Evolutionary conservation across 768 basidiomycete genomes (phyloP).

Genomic region (Russula foetens): DNA sequence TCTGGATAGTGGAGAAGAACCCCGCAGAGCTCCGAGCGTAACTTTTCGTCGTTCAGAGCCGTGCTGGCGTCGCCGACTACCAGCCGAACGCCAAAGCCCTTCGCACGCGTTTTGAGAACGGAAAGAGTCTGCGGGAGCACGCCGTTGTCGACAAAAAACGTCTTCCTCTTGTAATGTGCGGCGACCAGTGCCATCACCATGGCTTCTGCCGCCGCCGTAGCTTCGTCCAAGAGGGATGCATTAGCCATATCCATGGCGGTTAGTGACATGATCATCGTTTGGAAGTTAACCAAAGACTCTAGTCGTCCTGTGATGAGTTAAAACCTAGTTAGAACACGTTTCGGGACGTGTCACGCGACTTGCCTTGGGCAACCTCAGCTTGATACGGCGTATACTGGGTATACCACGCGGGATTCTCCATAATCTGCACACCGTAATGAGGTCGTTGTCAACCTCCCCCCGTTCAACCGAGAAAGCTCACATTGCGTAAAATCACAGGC

Average conservation of each 20-base stretch:
- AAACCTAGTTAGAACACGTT: neutral
- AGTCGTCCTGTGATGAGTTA: constrained; percentile 58
- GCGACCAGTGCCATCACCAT: constrained; percentile 91
- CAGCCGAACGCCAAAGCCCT: constrained; percentile 87
- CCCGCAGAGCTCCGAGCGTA: constrained; percentile 67
- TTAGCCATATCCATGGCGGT: constrained; percentile 95
- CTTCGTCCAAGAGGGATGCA: constrained; percentile 91
- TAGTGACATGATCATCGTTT: constrained; percentile 92
- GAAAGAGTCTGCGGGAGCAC: constrained; percentile 86
- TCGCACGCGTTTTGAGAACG: constrained; percentile 84
- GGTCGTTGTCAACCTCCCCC: neutral
- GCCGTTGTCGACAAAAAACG: constrained; percentile 77
- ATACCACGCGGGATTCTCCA: constrained; percentile 98
- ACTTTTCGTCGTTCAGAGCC: constrained; percentile 42
- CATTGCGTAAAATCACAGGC: constrained; percentile 91
- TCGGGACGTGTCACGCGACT: constrained; percentile 11
- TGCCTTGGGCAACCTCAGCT: constrained; percentile 97
- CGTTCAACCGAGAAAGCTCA: constrained; percentile 28
- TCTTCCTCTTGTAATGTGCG: constrained; percentile 60
- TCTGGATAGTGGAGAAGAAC: constrained; percentile 93
- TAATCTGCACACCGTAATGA: constrained; percentile 39
- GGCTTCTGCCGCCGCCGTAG: constrained; percentile 89
- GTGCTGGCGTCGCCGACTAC: constrained; percentile 53
- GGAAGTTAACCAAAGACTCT: constrained; percentile 93
- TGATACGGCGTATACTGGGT: constrained; percentile 95